Base-by-base conservation (phyloP, 1,139 yeast species). In the Citeromyces hawaiiensis region DNA sequence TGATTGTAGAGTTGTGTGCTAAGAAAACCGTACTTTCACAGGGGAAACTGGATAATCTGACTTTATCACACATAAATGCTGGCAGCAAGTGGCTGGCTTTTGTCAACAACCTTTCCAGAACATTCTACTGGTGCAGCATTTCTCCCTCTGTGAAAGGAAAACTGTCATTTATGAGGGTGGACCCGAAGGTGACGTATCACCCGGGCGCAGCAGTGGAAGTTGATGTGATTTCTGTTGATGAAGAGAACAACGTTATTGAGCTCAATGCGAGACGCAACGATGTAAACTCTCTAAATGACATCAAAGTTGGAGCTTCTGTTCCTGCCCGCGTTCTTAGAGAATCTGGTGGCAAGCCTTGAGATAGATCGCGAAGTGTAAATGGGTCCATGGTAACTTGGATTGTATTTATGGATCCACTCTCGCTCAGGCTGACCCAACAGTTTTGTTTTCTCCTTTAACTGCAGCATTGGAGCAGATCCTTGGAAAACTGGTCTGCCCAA, bases 401-500 rank as follows among this genome's bases (percentile, higher is more conserved):
- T 81, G 39, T 81, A 76, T 50, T 78, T 77, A 59, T 74, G 79
- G 48, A 82, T 74, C 53, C 81, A 82, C 40, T 77, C 70, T 50
- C 79, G 80, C 43, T 62, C 68, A 15, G 91, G 91, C 8, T 80
- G 78, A 1, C 94, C 94, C 51, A 82, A 63, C 43, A 82, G 60
- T 55, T 82, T 82, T 2, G 86, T 74, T 46, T 82, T 82, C 56
- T 82, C 94, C 53, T 83, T 72, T 48, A 82, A 64, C 57, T 82
- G 94, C 40, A 78, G 60, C 53, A 78, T 70, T 11, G 88, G 85
- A 40, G 79, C 77, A 50, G 74, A 79, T 40, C 93, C 93, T 60
- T 81, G 91, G 61, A 83, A 83, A 17, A 83, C 78, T 3, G 91
- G 86, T 54, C 76, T 79, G 27, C 91, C 88, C 51, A 81, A 66